Conservation (phyloP, 2,329 filamentous ascomycete species). For the Pseudopithomyces chartarum region DNA sequence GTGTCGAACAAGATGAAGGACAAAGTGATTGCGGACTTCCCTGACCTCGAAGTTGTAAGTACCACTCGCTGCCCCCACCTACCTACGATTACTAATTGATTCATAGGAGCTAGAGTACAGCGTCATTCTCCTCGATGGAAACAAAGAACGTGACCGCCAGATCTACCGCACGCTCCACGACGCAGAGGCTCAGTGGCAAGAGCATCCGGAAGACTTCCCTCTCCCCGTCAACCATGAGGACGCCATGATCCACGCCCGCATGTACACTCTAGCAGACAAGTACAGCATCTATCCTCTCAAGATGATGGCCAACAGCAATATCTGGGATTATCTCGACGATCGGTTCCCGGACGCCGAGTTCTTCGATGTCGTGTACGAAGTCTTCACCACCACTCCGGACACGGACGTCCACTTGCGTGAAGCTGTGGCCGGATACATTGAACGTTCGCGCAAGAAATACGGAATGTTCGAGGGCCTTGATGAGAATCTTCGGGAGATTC, state of each 20-base stretch:
- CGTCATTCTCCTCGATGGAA: background rate
- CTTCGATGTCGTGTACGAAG: background rate
- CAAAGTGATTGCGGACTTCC: no score
- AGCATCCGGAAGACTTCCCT: background rate
- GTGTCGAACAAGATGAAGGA: no score
- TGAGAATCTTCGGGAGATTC: background rate
- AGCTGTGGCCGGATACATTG: slow-evolving; percentile 11
- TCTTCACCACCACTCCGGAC: slow-evolving; percentile 11
- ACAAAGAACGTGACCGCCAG: background rate
- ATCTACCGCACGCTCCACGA: background rate
- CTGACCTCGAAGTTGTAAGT: background rate
- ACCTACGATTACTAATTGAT: background rate
- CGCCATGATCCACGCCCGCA: slow-evolving; percentile 6
- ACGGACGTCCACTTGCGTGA: slow-evolving; percentile 7
- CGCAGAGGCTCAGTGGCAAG: background rate
- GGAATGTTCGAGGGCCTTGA: background rate
- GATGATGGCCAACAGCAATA: slow-evolving; percentile 1
- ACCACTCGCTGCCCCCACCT: no score
- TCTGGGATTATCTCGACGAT: background rate
- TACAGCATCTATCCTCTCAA: slow-evolving; percentile 14
- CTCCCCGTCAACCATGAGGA: background rate
- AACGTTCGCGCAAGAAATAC: no score
- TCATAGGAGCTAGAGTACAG: background rate
- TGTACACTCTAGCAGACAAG: slow-evolving; percentile 20
- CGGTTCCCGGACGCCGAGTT: background rate